A percentile compares a stretch with the other conserved stretches of the same genome.
Conservation (phyloP, 2,329 filamentous ascomycete species). For the Xylaria sp. region DNA sequence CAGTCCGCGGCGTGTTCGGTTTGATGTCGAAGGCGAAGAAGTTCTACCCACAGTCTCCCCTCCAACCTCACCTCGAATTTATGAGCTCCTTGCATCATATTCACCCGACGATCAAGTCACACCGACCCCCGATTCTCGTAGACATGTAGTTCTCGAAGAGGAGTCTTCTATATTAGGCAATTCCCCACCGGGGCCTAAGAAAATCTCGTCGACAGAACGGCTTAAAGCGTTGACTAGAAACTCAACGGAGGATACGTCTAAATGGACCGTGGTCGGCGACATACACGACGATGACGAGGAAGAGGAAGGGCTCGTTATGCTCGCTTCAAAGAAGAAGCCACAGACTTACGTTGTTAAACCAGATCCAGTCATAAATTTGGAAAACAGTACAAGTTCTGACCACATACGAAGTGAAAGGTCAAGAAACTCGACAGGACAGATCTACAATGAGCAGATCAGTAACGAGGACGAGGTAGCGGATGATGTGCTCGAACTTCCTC, state of each 20-base stretch:
- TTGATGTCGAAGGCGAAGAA: constrained; percentile 69
- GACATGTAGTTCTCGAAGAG: constrained; percentile 47
- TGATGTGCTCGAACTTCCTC: constrained; percentile 47
- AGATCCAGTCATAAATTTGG: background rate
- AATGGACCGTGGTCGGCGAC: constrained; percentile 61
- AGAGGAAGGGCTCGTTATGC: constrained; percentile 49
- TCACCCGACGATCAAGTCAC: constrained; percentile 35
- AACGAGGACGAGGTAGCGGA: constrained; percentile 37
- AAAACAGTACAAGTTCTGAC: constrained; percentile 13
- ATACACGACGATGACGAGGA: constrained; percentile 49
- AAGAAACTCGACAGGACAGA: constrained; percentile 21
- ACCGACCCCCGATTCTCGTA: constrained; percentile 42
- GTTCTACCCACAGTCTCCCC: constrained; percentile 70
- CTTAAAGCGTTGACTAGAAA: constrained; percentile 63
- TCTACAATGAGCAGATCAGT: constrained; percentile 30
- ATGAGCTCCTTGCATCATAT: constrained; percentile 47
- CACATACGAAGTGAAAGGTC: background rate
- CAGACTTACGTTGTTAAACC: constrained; percentile 12
- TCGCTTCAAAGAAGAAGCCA: constrained; percentile 32
- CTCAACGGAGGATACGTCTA: constrained; percentile 62
- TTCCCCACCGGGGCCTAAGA: constrained; percentile 58
- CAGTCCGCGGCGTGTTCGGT: constrained; percentile 71
- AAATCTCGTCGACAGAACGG: constrained; percentile 66
- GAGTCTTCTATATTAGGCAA: constrained; percentile 50
- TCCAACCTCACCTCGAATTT: constrained; percentile 48